These are phyloP conservation scores for Rhizophagus clarus DNA, from an alignment of 192 early-diverging fungal genomes.

Conservation along the genomic window DNA sequence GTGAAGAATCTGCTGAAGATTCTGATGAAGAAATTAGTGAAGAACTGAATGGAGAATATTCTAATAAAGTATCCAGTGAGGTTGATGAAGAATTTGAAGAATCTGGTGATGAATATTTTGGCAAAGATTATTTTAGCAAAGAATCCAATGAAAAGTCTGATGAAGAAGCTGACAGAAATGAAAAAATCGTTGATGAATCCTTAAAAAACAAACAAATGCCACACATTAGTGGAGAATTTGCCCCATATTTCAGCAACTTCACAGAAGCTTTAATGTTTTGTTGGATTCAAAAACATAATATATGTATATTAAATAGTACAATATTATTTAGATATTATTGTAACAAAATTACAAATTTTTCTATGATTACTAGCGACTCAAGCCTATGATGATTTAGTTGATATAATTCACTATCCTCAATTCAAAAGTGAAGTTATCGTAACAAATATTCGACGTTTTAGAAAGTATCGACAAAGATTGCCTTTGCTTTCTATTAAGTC, in stretches of 20 bases:
- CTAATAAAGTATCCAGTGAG: too few relatives aligned
- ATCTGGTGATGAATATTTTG: too few relatives aligned
- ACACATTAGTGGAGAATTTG: background rate
- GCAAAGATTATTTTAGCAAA: too few relatives aligned
- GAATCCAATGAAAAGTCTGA: too few relatives aligned
- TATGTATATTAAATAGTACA: constrained; percentile 12
- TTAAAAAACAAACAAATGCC: background rate
- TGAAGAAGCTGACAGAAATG: background rate
- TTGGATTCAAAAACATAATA: too few relatives aligned
- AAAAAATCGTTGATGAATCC: background rate
- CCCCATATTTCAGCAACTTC: background rate
- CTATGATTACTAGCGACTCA: background rate
- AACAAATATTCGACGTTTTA: background rate
- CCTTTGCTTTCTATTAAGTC: background rate
- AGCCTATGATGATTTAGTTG: constrained; percentile 1
- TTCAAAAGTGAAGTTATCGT: background rate
- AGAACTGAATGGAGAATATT: too few relatives aligned
- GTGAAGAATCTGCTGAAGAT: too few relatives aligned
- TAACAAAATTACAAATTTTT: too few relatives aligned
- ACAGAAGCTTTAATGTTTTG: constrained; percentile 1
- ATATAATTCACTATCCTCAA: background rate
- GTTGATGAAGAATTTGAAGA: too few relatives aligned
- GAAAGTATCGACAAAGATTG: background rate
- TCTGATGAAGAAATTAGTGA: too few relatives aligned
- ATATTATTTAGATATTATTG: too few relatives aligned